Evolutionary conservation across 106 monocot species (phyloP).

Genomic region (Posidonia australis): DNA sequence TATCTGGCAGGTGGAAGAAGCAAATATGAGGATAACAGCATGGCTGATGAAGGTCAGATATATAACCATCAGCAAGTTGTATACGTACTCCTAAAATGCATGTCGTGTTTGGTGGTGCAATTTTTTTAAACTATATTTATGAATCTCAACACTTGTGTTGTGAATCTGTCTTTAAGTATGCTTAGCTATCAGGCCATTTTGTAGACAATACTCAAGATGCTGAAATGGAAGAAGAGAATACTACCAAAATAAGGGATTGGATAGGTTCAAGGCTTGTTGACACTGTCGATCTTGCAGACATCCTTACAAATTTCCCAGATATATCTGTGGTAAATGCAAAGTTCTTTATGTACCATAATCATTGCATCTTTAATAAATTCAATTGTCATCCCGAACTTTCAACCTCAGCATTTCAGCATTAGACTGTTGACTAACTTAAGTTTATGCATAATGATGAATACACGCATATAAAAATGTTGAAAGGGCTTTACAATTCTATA

Average conservation of each 20-base stretch:
- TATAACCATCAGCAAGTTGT: not conserved
- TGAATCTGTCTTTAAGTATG: not conserved
- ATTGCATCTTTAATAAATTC: not conserved
- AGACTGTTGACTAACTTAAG: not conserved
- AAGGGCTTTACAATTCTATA: not conserved
- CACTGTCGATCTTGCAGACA: constrained; percentile 51
- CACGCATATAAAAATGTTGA: not conserved
- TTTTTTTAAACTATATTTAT: too few relatives aligned
- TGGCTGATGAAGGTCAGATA: constrained; percentile 57
- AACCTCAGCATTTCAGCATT: not conserved
- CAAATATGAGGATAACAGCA: constrained; percentile 25
- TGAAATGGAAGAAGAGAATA: constrained; percentile 55
- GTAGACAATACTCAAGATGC: constrained; percentile 87
- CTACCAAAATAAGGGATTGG: constrained; percentile 66
- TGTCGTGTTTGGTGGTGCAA: not conserved
- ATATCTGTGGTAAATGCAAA: constrained; percentile 56
- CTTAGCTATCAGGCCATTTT: constrained; percentile 4
- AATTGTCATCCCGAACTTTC: not conserved
- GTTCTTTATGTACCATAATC: not conserved
- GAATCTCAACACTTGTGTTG: not conserved
- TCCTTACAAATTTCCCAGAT: constrained; percentile 71
- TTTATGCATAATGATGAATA: not conserved
- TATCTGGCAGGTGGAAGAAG: constrained; percentile 33
- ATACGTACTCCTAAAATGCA: not conserved
- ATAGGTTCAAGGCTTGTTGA: constrained; percentile 44